phyloP scores from a whole-genome alignment of 1,284 basidiomycete genomes.

The Inonotus obliquus region DNA sequence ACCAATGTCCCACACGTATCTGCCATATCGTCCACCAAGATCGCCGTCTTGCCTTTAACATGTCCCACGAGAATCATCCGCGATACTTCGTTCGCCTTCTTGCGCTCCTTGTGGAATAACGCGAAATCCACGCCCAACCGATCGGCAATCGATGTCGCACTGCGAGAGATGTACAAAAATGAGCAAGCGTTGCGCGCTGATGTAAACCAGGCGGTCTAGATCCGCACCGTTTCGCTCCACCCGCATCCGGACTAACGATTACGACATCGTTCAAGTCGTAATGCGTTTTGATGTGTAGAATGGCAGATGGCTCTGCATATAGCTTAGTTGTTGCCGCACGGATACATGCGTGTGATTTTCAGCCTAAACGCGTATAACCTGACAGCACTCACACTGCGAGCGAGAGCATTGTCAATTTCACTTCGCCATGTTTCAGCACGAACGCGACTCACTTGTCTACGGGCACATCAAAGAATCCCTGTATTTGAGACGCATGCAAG shows the following conservation, averaged over 20 bases:
- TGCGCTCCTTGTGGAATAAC: slow-evolving; percentile 99
- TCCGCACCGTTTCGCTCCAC: slow-evolving; percentile 91
- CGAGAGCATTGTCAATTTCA: slow-evolving; percentile 22
- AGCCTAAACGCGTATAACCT: slow-evolving; percentile 19
- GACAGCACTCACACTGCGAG: slow-evolving; percentile 43
- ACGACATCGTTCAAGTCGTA: slow-evolving; percentile 87
- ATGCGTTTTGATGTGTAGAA: slow-evolving; percentile 92
- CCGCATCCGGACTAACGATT: slow-evolving; percentile 98
- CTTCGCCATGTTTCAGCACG: neutral
- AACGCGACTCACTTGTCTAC: slow-evolving; percentile 88
- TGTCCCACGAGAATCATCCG: slow-evolving; percentile 98
- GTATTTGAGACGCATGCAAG: slow-evolving; percentile 96
- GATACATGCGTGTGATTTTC: slow-evolving; percentile 26
- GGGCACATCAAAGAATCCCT: slow-evolving; percentile 99
- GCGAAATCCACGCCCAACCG: slow-evolving; percentile 97
- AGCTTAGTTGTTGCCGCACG: slow-evolving; percentile 48
- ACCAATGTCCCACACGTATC: slow-evolving; percentile 99
- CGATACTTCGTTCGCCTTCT: slow-evolving; percentile 98
- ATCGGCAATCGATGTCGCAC: slow-evolving; percentile 97
- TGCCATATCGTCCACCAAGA: slow-evolving; percentile 99
- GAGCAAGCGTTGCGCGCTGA: slow-evolving; percentile 5
- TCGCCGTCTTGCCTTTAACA: slow-evolving; percentile 90
- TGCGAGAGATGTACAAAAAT: slow-evolving; percentile 29
- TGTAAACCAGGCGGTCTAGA: slow-evolving; percentile 23
- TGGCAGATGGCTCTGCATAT: slow-evolving; percentile 95